Base-by-base conservation (phyloP, 352 stramenopile species). In the Globisporangium recalcitrans region DNA sequence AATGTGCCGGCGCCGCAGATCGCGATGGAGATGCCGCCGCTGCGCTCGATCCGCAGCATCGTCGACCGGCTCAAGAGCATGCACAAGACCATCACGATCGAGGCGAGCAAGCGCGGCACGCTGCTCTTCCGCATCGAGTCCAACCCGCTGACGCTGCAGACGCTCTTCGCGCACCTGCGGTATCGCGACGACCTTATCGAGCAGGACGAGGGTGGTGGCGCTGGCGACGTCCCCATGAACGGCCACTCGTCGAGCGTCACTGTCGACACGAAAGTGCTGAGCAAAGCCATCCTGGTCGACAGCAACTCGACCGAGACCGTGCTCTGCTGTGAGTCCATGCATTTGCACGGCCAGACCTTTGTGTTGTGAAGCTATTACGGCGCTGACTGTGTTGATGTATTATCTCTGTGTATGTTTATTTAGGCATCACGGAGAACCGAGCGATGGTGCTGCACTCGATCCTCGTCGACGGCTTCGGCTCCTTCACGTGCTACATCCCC, bases 401-500 rank as follows among this genome's bases (percentile, higher is more conserved):
- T 0, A 22, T 52, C 7, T 21, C n/a, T 47, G 8, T 27, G 10
- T 63, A 6, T 52, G 38, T 63, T 26, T 56, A 11, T 52, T 38
- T 58, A 86, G 78, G 78, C 53, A 86, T 94, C 38, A 85, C 84
- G n/a, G 85, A 94, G 58, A 79, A 90, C 59, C 74, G 72, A 38
- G 85, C 83, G 13, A 81, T 94, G 62, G 85, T 92, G 40, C 59
- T 94, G 52, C 85, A 94, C 65, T 81, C 78, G 8, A 89, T 94
- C 67, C 68, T 94, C 8, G 63, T 84, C 26, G 81, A 92, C 58
- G 74, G 67, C 49, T 92, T 92, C 52, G 85, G 85, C 4, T 91
- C 85, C 5, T 80, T 94, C 63, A 94, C 85, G 54, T 92, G 85
- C 68, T 94, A 94, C 60, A 71, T 91, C 29, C 85, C 85, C 7